Conservation (phyloP, 202 grass and related monocot species). For the Miscanthus sacchariflorus region DNA sequence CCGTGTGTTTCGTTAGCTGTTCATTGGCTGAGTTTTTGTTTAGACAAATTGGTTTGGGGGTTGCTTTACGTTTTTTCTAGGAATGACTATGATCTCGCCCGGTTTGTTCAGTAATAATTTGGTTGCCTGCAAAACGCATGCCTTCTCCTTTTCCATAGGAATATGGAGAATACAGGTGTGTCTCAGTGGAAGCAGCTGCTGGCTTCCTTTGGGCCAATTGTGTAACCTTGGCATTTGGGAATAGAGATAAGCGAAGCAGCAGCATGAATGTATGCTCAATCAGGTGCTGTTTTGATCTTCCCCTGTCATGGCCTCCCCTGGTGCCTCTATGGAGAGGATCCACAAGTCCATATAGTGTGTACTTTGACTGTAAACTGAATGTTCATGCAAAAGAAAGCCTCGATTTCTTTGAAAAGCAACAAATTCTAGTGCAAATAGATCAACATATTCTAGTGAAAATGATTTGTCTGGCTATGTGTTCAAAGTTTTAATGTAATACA, state of each 20-base stretch:
- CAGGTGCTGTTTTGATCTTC: conserved; percentile 64
- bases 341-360: conserved; percentile 26
- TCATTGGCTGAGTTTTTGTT: neutral
- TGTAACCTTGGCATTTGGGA: conserved; percentile 48
- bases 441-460: neutral
- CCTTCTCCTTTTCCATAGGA: conserved; percentile 70
- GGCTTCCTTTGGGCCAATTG: conserved; percentile 48
- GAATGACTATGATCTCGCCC: neutral
- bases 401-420: neutral
- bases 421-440: neutral
- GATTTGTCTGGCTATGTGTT: neutral
- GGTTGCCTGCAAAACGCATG: conserved; percentile 55
- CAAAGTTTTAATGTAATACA: neutral
- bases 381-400: neutral
- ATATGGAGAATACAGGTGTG: conserved; percentile 68
- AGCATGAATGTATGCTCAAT: conserved; percentile 47
- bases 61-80: conserved; percentile 21
- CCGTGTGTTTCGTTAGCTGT: neutral
- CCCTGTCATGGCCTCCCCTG: conserved; percentile 7
- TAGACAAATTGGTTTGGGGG: neutral
- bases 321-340: neutral
- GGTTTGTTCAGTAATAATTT: conserved; percentile 38
- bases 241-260: conserved; percentile 51
- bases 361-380: neutral
- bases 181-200: conserved; percentile 56